phyloP scores from a whole-genome alignment of 2,329 filamentous ascomycete genomes.

The Nemania sp. region DNA sequence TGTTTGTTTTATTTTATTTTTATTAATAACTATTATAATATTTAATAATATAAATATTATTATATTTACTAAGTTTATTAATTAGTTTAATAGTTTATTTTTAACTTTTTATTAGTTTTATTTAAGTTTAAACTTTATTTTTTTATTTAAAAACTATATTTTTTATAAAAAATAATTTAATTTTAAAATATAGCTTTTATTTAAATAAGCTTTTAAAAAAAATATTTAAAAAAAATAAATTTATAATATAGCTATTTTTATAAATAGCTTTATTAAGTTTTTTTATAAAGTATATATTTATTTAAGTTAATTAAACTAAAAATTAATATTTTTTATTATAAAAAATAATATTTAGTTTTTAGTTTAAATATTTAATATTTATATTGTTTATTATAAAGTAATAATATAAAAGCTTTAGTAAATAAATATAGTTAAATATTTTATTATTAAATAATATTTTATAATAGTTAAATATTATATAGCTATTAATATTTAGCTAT shows the following conservation, averaged over 20 bases:
- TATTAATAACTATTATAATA: neutral
- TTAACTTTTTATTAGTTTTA: neutral
- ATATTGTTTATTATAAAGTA: too few relatives aligned
- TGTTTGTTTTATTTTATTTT: neutral
- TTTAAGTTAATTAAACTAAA: neutral
- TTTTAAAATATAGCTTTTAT: neutral
- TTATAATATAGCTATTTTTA: neutral
- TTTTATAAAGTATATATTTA: neutral
- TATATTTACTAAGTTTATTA: neutral
- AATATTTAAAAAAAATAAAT: neutral
- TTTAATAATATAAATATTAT: neutral
- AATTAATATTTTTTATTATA: too few relatives aligned
- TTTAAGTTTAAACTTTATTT: neutral
- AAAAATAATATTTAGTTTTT: too few relatives aligned
- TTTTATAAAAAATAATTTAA: neutral
- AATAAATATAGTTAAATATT: too few relatives aligned
- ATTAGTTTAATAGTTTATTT: neutral
- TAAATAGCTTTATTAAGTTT: too few relatives aligned
- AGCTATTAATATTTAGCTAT: too few relatives aligned
- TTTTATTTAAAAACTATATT: neutral
- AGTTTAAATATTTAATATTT: too few relatives aligned
- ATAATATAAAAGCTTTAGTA: too few relatives aligned
- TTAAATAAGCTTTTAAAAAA: neutral
- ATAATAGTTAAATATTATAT: too few relatives aligned
- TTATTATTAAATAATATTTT: too few relatives aligned